A percentile compares a stretch with the other conserved stretches of the same genome.
Conservation (phyloP, 1,284 basidiomycete genomes). For the Hypsizygus ulmarius region DNA sequence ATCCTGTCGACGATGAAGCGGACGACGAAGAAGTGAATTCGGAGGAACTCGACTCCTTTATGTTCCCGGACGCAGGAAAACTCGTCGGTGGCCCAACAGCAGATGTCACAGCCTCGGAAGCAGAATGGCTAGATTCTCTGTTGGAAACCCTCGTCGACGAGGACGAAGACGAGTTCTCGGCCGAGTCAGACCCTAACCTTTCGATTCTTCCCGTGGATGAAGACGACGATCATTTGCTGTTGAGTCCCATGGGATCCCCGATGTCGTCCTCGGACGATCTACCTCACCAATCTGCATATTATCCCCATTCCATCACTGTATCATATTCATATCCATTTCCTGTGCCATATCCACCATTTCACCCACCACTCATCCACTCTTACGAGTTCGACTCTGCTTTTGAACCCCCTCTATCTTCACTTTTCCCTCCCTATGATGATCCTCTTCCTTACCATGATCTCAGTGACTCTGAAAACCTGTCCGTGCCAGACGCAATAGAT, state of each 20-base stretch:
- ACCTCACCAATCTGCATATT: conserved; percentile 48
- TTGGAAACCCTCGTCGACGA: conserved; percentile 67
- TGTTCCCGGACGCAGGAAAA: conserved; percentile 73
- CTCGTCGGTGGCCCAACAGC: conserved; percentile 40
- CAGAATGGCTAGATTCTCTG: conserved; percentile 76
- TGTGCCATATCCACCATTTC: conserved; percentile 64
- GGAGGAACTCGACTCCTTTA: conserved; percentile 52
- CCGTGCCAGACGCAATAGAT: conserved; percentile 76
- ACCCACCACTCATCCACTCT: conserved; percentile 50
- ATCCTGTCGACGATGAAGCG: conserved; percentile 41
- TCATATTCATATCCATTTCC: conserved; percentile 55
- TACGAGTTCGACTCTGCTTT: conserved; percentile 45
- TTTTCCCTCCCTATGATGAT: conserved; percentile 46
- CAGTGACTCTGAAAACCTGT: conserved; percentile 62
- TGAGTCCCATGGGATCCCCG: conserved; percentile 62
- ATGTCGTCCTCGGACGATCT: conserved; percentile 74
- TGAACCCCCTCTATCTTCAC: conserved; percentile 34
- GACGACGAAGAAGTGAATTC: conserved; percentile 43
- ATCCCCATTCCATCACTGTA: conserved; percentile 45
- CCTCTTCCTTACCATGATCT: conserved; percentile 59
- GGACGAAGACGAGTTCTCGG: conserved; percentile 54
- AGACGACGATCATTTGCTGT: conserved; percentile 50
- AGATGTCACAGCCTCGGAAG: conserved; percentile 53
- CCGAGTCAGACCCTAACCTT: conserved; percentile 39
- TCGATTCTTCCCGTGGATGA: conserved; percentile 46